Base-by-base conservation (phyloP, 176 grass and related monocot species). In the Musa schizocarpa region DNA sequence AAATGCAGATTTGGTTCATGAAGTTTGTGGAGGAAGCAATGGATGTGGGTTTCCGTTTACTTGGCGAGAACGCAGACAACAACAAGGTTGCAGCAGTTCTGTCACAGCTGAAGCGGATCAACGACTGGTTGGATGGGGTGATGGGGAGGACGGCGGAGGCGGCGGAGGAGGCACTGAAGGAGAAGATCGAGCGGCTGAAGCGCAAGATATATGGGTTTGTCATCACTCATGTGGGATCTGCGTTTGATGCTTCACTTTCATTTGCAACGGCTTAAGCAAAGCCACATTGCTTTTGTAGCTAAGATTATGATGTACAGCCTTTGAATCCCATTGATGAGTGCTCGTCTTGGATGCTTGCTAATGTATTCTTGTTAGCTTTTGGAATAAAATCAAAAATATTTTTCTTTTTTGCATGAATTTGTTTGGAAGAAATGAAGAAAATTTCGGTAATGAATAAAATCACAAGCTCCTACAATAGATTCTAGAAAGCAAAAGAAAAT, bases 191-290 rank as follows among this genome's bases (percentile, higher is more conserved):
- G 81, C 55, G 70, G 25, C 53, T 96, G 76, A 92, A 96, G 79
- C 74, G 74, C 54, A 96, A 96, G 81, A 92, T 96, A 22, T 96
- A 96, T 19, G 87, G 88, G 21, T 96, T 96, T 56, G 89, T 96
- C 61, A 92, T 92, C 8, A 90, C 62, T 81, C 89, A 88, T 85
- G 84, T 96, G 75, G 93, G 85, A 0, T 88, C 87, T 74, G 87
- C 87, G 0, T 92, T 88, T 6, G 89, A 92, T 65, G 72, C 63
- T 69, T 87, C 83, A 7, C 81, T 96, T 51, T 81, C 85, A 3
- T 52, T 96, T 74, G 85, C 76, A 34, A 63, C 61, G 73, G 2
- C 16, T 22, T 76, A 55, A 76, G 4, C 34, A 43, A 43, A 43
- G 34, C 34, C 34, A 43, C 34, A 43, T 43, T 43, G 34, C 34